phyloP scores from a whole-genome alignment of 2,329 filamentous ascomycete genomes.

The Tolypocladium ophioglossoides region DNA sequence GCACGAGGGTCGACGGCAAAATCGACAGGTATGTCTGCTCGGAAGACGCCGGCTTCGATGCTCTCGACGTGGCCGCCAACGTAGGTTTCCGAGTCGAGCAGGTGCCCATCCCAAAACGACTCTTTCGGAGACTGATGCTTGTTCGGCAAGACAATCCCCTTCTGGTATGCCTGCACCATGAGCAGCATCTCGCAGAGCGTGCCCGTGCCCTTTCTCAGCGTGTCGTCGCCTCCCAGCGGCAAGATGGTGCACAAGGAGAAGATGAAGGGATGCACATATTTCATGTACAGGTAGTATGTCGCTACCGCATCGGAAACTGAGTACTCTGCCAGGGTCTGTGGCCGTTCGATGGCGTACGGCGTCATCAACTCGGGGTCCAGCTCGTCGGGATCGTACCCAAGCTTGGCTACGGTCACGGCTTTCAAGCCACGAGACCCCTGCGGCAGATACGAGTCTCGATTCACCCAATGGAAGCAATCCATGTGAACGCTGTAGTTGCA shows the following conservation, averaged over 20 bases:
- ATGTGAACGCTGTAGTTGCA: conserved; percentile 95
- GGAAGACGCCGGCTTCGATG: conserved; percentile 96
- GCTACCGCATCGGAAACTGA: conserved; percentile 98
- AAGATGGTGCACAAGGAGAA: conserved; percentile 97
- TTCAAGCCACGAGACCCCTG: conserved; percentile 96
- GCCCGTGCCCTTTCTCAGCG: conserved; percentile 88
- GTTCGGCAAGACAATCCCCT: conserved; percentile 87
- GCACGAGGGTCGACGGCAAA: conserved; percentile 84
- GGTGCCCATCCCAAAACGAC: conserved; percentile 91
- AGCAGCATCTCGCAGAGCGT: conserved; percentile 99
- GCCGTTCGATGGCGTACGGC: conserved; percentile 77
- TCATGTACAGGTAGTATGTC: conserved; percentile 99
- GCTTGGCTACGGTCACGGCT: conserved; percentile 93
- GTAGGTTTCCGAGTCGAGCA: conserved; percentile 95
- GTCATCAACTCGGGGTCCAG: conserved; percentile 97
- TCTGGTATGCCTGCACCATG: conserved; percentile 95
- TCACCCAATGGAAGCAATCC: conserved; percentile 99
- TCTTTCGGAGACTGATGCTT: conserved; percentile 89
- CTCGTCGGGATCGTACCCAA: conserved; percentile 97
- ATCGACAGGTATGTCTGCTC: conserved; percentile 88
- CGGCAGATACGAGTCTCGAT: conserved; percentile 92
- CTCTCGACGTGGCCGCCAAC: conserved; percentile 98
- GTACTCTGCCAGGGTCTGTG: conserved; percentile 92
- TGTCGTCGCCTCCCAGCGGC: conserved; percentile 85
- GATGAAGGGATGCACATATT: conserved; percentile 99